Conservation (phyloP, 352 stramenopile species). For the Pythium scleroteichum region DNA sequence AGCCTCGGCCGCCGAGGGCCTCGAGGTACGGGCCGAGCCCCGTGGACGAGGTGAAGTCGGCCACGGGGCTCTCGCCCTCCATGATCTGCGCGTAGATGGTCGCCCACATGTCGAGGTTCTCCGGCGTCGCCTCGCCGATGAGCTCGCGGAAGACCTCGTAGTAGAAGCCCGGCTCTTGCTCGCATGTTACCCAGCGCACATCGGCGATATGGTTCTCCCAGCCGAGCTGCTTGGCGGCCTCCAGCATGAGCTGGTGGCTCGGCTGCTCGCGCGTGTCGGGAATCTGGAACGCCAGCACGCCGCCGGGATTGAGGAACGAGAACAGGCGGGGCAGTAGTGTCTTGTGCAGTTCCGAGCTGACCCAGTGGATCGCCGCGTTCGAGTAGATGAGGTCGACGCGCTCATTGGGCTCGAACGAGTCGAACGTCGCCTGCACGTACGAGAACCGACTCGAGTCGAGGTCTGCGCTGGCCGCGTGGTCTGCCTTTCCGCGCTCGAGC, state of each 20-base stretch:
- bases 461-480: conserved; percentile 37
- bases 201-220: conserved; percentile 36
- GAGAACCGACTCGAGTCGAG: conserved; percentile 30
- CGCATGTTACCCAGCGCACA: conserved; percentile 73
- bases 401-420: conserved; percentile 38
- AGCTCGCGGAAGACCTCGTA: conserved; percentile 59
- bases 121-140: conserved; percentile 2
- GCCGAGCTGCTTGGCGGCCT: conserved; percentile 48
- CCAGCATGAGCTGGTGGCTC: conserved; percentile 62
- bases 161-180: conserved; percentile 64
- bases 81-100: conserved; percentile 63
- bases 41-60: conserved; percentile 40
- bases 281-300: conserved; percentile 72
- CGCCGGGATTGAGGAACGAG: conserved; percentile 65
- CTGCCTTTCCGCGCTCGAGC: conserved; percentile 42
- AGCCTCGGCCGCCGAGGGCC: conserved; percentile 34
- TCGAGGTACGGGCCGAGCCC: conserved; percentile 56
- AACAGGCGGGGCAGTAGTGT: conserved; percentile 51
- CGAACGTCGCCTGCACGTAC: conserved; percentile 63
- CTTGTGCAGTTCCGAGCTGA: conserved; percentile 47
- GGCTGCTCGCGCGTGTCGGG: conserved; percentile 60
- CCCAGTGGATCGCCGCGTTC: conserved; percentile 75
- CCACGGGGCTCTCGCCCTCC: conserved; percentile 49
- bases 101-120: conserved; percentile 65
- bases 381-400: conserved; percentile 73